Evolutionary conservation across 1,284 basidiomycete genomes (phyloP).

Genomic region (Singerocomus rubriflavus): DNA sequence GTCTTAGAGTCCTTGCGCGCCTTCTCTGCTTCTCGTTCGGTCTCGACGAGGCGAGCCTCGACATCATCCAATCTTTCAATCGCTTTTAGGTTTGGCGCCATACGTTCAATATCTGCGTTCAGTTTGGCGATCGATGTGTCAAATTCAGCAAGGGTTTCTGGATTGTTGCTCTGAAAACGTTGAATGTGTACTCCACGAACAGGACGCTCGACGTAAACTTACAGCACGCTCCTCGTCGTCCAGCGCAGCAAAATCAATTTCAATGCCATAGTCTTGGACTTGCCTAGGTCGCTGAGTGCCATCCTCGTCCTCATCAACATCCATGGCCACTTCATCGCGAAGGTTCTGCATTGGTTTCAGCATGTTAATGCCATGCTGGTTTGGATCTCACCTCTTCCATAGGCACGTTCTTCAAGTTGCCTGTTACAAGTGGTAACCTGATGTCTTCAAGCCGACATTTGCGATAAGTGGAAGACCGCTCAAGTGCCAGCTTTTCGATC

Average conservation of each 20-base stretch:
- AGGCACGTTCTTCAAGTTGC: constrained; percentile 82
- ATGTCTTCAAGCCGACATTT: constrained; percentile 95
- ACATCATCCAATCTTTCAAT: constrained; percentile 94
- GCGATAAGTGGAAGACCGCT: constrained; percentile 85
- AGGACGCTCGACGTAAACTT: constrained; percentile 16
- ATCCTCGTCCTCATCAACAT: constrained; percentile 82
- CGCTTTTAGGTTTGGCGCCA: constrained; percentile 97
- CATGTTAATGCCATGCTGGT: neutral
- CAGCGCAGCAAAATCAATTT: constrained; percentile 82
- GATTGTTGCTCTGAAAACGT: constrained; percentile 55
- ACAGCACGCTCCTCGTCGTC: constrained; percentile 84
- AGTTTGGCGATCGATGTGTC: constrained; percentile 77
- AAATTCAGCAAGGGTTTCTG: constrained; percentile 69
- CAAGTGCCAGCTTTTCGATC: constrained; percentile 86
- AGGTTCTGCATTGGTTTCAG: constrained; percentile 54
- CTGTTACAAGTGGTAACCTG: constrained; percentile 73
- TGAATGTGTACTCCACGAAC: neutral
- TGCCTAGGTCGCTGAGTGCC: constrained; percentile 69
- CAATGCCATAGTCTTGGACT: constrained; percentile 84
- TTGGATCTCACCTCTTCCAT: constrained; percentile 80
- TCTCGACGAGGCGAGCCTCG: constrained; percentile 71
- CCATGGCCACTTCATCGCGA: constrained; percentile 84
- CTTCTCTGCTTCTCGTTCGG: constrained; percentile 75
- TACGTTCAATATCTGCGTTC: constrained; percentile 83
- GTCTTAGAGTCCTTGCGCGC: constrained; percentile 81